These are phyloP conservation scores for Zasmidium angulare DNA, from an alignment of 2,329 filamentous ascomycete genomes.

Conservation along the genomic window DNA sequence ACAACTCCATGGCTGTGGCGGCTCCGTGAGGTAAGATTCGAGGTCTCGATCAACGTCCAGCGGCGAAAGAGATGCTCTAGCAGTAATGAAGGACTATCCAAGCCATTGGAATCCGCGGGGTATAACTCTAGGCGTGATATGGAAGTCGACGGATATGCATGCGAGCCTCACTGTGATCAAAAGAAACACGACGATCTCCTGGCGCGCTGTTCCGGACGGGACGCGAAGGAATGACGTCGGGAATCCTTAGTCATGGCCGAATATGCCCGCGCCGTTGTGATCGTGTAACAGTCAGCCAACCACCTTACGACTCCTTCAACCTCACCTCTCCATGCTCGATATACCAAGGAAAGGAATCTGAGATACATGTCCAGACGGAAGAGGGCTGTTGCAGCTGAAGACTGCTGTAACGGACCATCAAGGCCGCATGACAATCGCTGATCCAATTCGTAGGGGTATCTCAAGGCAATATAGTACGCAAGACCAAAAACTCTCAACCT, in stretches of 20 bases:
- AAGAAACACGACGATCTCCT: neutral
- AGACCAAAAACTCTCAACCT: too few relatives aligned
- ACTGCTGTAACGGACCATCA: neutral
- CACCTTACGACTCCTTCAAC: neutral
- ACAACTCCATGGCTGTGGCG: constrained; percentile 27
- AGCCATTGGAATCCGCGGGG: neutral
- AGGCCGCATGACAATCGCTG: neutral
- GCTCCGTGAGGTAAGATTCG: neutral
- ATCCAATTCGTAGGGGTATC: neutral
- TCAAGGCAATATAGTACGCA: too few relatives aligned
- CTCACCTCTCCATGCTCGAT: neutral
- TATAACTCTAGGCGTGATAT: neutral
- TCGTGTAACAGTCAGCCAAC: neutral
- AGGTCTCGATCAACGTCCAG: neutral
- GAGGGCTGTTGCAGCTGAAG: too few relatives aligned
- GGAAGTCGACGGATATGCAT: neutral
- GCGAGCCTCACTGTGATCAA: neutral
- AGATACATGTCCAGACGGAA: too few relatives aligned
- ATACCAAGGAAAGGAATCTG: neutral
- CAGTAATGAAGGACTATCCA: neutral
- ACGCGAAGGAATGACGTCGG: neutral
- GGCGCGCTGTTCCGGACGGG: neutral
- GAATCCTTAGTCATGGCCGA: neutral
- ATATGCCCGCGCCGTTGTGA: neutral
- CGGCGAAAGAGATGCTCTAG: neutral